These are phyloP conservation scores for Acrocalymma vagum DNA, from an alignment of 2,329 filamentous ascomycete genomes.

Conservation along the genomic window DNA sequence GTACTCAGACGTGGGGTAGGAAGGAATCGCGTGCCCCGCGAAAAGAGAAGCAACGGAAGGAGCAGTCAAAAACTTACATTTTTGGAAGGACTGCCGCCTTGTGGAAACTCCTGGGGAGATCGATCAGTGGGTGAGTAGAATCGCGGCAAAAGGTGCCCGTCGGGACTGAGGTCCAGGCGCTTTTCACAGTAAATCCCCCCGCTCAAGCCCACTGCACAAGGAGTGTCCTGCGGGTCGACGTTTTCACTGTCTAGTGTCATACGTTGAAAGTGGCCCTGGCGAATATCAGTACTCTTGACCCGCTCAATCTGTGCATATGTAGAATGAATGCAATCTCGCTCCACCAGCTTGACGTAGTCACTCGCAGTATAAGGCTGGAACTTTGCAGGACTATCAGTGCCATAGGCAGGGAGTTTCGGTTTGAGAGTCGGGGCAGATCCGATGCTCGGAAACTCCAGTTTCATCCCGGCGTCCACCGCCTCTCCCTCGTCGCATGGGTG, in stretches of 20 bases:
- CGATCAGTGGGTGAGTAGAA: constrained; percentile 42
- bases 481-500: constrained; percentile 16
- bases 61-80: constrained; percentile 38
- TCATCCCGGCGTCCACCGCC: constrained; percentile 9
- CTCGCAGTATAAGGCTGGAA: constrained; percentile 29
- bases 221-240: constrained; percentile 11
- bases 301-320: constrained; percentile 16
- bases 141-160: constrained; percentile 19
- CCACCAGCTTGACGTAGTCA: constrained; percentile 39
- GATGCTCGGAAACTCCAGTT: constrained; percentile 23
- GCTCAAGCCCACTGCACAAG: constrained; percentile 21
- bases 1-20: constrained; percentile 5
- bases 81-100: constrained; percentile 34
- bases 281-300: constrained; percentile 11
- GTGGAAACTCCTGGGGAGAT: constrained; percentile 22
- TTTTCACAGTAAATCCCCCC: constrained; percentile 14
- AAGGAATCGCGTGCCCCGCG: constrained; percentile 10
- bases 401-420: constrained; percentile 13
- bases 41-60: constrained; percentile 17
- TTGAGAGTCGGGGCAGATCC: constrained; percentile 20
- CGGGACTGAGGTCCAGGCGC: constrained; percentile 5
- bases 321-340: constrained; percentile 27
- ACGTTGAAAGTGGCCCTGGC: constrained; percentile 14
- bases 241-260: constrained; percentile 14
- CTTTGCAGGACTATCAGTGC: constrained; percentile 31